A percentile compares a stretch with the other conserved stretches of the same genome.
phyloP scores from a whole-genome alignment of 148 eudicot species.

The Chenopodium quinoa region DNA sequence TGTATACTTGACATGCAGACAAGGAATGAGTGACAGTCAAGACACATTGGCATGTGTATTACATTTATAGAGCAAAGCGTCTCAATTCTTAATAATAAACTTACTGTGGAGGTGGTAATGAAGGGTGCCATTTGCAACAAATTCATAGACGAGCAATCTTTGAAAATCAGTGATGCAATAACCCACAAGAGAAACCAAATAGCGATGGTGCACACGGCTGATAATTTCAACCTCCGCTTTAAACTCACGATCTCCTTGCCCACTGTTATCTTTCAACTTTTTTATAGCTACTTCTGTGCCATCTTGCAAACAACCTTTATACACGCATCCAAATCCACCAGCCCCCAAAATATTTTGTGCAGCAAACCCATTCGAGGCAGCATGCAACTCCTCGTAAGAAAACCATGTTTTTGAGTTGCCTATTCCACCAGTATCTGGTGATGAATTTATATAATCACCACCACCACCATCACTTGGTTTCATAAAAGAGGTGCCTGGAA shows the following conservation, averaged over 20 bases:
- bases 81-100: slow-evolving; percentile 1
- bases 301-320: slow-evolving; percentile 71
- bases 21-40: not conserved
- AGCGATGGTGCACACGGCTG: slow-evolving; percentile 90
- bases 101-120: slow-evolving; percentile 88
- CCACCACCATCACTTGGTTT: slow-evolving; percentile 36
- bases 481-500: slow-evolving; percentile 37
- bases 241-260: slow-evolving; percentile 97
- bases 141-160: slow-evolving; percentile 85
- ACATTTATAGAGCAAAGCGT: not conserved
- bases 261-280: slow-evolving; percentile 80
- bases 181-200: slow-evolving; percentile 93
- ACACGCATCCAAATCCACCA: slow-evolving; percentile 97
- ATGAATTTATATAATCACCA: slow-evolving; percentile 45
- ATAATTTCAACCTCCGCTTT: slow-evolving; percentile 97
- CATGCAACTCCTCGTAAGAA: slow-evolving; percentile 66
- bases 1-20: not conserved
- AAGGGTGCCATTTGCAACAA: slow-evolving; percentile 83
- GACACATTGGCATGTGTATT: not conserved
- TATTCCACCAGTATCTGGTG: slow-evolving; percentile 49
- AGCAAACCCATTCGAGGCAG: slow-evolving; percentile 78
- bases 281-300: slow-evolving; percentile 94
- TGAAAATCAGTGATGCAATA: slow-evolving; percentile 82
- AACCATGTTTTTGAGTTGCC: slow-evolving; percentile 68
- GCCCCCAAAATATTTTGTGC: slow-evolving; percentile 66